These are phyloP conservation scores for Sporothrix humicola DNA, from an alignment of 2,329 filamentous ascomycete genomes.

Conservation along the genomic window DNA sequence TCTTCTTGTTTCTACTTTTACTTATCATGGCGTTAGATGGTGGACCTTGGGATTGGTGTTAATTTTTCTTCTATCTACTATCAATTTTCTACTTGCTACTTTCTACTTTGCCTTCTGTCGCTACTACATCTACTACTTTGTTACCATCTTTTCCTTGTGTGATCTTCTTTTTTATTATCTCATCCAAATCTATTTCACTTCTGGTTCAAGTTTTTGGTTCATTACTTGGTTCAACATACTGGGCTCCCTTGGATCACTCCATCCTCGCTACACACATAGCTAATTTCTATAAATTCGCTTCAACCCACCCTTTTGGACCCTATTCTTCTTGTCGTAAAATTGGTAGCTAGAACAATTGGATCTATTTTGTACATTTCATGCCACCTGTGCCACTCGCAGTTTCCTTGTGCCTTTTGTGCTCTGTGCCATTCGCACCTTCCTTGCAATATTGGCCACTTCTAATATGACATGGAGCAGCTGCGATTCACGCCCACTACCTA, in stretches of 20 bases:
- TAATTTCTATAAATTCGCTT: not conserved
- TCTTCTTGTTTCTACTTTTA: not conserved
- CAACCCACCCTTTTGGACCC: too few species aligned
- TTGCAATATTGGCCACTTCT: too few species aligned
- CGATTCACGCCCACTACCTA: too few species aligned
- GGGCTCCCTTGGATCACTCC: too few species aligned
- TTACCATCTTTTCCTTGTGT: not conserved
- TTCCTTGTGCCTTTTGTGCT: too few species aligned
- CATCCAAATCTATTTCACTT: slow-evolving; percentile 6
- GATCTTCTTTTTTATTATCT: not conserved
- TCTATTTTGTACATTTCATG: too few species aligned
- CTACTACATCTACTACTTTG: not conserved
- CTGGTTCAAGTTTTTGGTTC: not conserved
- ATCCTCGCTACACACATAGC: not conserved
- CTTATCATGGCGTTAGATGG: not conserved
- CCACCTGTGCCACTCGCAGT: too few species aligned
- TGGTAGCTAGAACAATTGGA: too few species aligned
- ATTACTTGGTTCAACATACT: too few species aligned
- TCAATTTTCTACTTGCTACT: not conserved
- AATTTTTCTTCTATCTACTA: not conserved
- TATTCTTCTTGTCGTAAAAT: too few species aligned
- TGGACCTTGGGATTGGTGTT: not conserved
- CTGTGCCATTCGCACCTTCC: too few species aligned
- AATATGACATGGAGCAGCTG: too few species aligned
- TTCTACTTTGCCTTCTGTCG: not conserved